These are phyloP conservation scores for Aspergillus vadensis DNA, from an alignment of 2,329 filamentous ascomycete genomes.

Conservation along the genomic window DNA sequence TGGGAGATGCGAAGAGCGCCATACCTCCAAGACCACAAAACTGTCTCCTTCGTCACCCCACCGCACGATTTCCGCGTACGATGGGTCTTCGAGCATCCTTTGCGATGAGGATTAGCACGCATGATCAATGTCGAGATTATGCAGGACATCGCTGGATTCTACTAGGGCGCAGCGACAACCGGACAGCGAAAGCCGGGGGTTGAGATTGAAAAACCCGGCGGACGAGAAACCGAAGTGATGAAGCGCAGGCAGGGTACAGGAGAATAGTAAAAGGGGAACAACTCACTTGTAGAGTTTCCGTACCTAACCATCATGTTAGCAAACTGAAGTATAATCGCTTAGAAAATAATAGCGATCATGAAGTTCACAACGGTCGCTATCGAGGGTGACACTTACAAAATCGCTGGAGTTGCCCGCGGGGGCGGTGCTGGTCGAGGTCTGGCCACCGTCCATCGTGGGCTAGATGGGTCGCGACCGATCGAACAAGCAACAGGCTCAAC, in stretches of 20 bases:
- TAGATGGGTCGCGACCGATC: constrained; percentile 45
- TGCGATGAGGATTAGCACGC: constrained; percentile 16
- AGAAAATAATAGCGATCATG: constrained; percentile 9
- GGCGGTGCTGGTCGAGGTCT: constrained; percentile 43
- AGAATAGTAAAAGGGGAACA: constrained; percentile 24
- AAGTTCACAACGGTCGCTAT: constrained; percentile 14
- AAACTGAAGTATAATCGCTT: constrained; percentile 24
- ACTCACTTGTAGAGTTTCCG: constrained; percentile 96
- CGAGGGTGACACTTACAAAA: constrained; percentile 69
- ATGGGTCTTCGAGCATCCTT: constrained; percentile 95
- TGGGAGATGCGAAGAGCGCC: constrained; percentile 19
- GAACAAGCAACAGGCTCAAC: constrained; percentile 34
- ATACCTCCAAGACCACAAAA: constrained; percentile 94
- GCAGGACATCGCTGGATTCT: constrained; percentile 6
- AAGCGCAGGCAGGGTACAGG: constrained; percentile 11
- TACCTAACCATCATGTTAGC: constrained; percentile 62
- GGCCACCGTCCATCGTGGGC: constrained; percentile 49
- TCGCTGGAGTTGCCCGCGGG: constrained; percentile 84
- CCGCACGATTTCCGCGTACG: constrained; percentile 87
- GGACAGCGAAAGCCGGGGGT: neutral
- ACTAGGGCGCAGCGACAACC: constrained; percentile 5
- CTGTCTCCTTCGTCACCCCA: constrained; percentile 95
- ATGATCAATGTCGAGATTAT: neutral
- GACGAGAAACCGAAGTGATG: constrained; percentile 2
- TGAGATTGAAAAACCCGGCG: constrained; percentile 5